A percentile compares a stretch with the other conserved stretches of the same genome.
These are phyloP conservation scores for Saccharomycopsis selenospora DNA, from an alignment of 805 yeast species.

Conservation along the genomic window DNA sequence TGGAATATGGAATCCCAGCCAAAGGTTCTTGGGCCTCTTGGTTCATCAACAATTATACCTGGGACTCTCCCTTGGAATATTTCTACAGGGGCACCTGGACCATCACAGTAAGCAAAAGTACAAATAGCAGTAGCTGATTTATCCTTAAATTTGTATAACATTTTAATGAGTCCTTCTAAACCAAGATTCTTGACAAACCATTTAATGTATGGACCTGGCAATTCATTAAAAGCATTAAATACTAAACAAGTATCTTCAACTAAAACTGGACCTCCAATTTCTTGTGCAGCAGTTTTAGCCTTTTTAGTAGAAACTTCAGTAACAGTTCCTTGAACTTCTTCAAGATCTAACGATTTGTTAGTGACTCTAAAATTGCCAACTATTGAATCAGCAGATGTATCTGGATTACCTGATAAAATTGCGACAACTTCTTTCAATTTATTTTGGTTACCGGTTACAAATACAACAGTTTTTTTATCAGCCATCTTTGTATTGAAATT, in stretches of 20 bases:
- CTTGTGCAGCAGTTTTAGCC: conserved; percentile 62
- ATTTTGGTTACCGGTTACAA: conserved; percentile 84
- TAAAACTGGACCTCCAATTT: conserved; percentile 69
- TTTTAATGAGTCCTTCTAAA: conserved; percentile 63
- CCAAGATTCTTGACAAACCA: conserved; percentile 85
- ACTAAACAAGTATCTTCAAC: conserved; percentile 94
- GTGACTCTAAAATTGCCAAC: conserved; percentile 47
- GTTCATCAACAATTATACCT: conserved; percentile 68
- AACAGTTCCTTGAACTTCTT: conserved; percentile 85
- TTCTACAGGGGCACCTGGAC: conserved; percentile 64
- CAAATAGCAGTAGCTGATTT: conserved; percentile 84
- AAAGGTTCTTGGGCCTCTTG: conserved; percentile 71
- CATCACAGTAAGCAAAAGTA: conserved; percentile 86
- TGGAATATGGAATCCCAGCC: conserved; percentile 94
- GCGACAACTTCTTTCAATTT: conserved; percentile 80
- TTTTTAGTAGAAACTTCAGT: conserved; percentile 77
- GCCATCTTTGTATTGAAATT: conserved; percentile 1
- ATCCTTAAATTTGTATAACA: conserved; percentile 76
- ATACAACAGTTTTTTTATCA: conserved; percentile 37
- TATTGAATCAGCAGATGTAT: conserved; percentile 24
- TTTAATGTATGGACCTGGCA: conserved; percentile 94
- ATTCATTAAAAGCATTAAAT: conserved; percentile 68
- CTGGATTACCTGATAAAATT: conserved; percentile 43
- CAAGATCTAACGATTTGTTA: conserved; percentile 69
- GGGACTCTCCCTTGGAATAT: conserved; percentile 79